Conservation (phyloP, 2,329 filamentous ascomycete species). For the Neoscytalidium dimidiatum region DNA sequence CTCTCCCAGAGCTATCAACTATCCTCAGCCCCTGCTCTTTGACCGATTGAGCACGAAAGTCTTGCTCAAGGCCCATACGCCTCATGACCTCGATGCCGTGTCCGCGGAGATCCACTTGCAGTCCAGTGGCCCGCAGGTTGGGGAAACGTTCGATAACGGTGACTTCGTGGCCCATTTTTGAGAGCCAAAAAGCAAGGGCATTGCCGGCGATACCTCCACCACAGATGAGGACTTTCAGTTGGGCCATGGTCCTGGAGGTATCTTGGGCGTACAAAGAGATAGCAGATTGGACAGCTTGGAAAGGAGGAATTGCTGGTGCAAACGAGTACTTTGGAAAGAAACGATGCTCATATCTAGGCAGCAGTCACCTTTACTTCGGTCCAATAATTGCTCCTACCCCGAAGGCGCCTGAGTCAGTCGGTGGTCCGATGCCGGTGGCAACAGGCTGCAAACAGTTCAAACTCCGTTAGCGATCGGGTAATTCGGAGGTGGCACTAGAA, state of each 20-base stretch:
- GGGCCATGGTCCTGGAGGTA: neutral
- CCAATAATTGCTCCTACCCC: too few species aligned
- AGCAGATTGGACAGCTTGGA: too few species aligned
- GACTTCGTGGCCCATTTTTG: slow-evolving; percentile 32
- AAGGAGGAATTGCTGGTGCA: too few species aligned
- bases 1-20: slow-evolving; percentile 19
- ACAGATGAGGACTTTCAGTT: slow-evolving; percentile 32
- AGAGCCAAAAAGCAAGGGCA: slow-evolving; percentile 54
- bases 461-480: too few species aligned
- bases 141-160: slow-evolving; percentile 47
- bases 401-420: too few species aligned
- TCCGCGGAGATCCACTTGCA: slow-evolving; percentile 57
- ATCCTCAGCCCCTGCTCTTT: slow-evolving; percentile 50
- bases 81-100: slow-evolving; percentile 53
- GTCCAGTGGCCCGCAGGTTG: slow-evolving; percentile 48
- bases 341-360: too few species aligned
- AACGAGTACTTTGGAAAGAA: too few species aligned
- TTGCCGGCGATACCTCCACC: slow-evolving; percentile 32
- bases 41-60: slow-evolving; percentile 42
- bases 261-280: too few species aligned
- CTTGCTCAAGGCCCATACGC: slow-evolving; percentile 54
- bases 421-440: too few species aligned
- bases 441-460: too few species aligned
- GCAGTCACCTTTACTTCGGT: too few species aligned
- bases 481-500: too few species aligned